These are phyloP conservation scores for Didymellaceae sp. DNA, from an alignment of 2,329 filamentous ascomycete genomes.

Conservation along the genomic window DNA sequence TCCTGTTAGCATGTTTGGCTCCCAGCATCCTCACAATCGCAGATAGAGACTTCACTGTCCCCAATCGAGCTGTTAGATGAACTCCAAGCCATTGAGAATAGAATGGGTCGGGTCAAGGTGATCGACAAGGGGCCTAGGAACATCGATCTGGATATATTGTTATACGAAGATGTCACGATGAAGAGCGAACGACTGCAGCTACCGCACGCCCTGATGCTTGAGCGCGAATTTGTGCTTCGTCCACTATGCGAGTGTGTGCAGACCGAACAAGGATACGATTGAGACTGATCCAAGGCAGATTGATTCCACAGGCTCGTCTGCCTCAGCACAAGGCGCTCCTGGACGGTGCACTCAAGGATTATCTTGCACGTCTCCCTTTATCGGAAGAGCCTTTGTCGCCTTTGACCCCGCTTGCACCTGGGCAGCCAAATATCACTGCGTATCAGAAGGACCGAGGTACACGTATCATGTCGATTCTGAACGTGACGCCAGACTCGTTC, in stretches of 20 bases:
- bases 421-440: slow-evolving; percentile 34
- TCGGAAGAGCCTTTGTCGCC: slow-evolving; percentile 48
- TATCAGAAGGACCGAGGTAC: slow-evolving; percentile 58
- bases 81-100: slow-evolving; percentile 82
- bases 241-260: slow-evolving; percentile 76
- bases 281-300: slow-evolving; percentile 25
- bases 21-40: slow-evolving; percentile 12
- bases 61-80: slow-evolving; percentile 79
- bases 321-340: slow-evolving; percentile 59
- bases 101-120: slow-evolving; percentile 79
- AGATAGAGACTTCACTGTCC: slow-evolving; percentile 81
- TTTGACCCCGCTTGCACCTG: slow-evolving; percentile 48
- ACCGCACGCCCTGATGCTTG: slow-evolving; percentile 83
- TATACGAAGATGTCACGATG: slow-evolving; percentile 74
- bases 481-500: slow-evolving; percentile 95
- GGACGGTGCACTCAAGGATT: slow-evolving; percentile 37
- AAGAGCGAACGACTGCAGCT: slow-evolving; percentile 77
- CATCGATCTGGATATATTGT: slow-evolving; percentile 89
- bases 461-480: slow-evolving; percentile 90
- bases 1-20: not conserved
- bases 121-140: slow-evolving; percentile 94
- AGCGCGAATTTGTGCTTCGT: slow-evolving; percentile 91
- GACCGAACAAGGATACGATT: not conserved
- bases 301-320: slow-evolving; percentile 34
- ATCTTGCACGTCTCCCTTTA: slow-evolving; percentile 46